Percentiles rank a stretch among this genome's conserved stretches.
phyloP scores from a whole-genome alignment of 345 rosid genomes.

The Conringia planisiliqua region DNA sequence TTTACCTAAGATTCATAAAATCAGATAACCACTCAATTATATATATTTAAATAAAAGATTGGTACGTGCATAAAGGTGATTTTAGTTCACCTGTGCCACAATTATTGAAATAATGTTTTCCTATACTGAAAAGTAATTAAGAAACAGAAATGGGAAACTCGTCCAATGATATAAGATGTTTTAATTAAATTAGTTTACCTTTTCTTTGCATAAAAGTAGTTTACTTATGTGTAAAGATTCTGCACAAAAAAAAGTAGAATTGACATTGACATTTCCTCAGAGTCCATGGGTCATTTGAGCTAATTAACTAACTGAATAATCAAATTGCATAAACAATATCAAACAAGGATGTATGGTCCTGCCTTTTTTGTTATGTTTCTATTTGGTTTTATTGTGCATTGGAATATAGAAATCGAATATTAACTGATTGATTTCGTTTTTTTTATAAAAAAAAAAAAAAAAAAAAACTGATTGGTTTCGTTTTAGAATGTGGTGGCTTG shows the following conservation, averaged over 20 bases:
- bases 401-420: neutral
- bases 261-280: slow-evolving; percentile 15
- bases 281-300: neutral
- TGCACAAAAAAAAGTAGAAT: neutral
- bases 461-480: no score
- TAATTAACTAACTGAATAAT: neutral
- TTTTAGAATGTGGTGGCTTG: neutral
- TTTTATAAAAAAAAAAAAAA: no score
- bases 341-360: neutral
- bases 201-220: neutral
- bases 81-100: slow-evolving; percentile 33
- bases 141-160: neutral
- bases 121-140: neutral
- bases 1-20: neutral
- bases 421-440: neutral
- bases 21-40: neutral
- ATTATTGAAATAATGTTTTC: neutral
- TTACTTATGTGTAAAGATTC: neutral
- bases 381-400: neutral
- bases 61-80: slow-evolving; percentile 6
- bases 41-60: neutral
- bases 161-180: neutral
- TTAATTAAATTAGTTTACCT: neutral
- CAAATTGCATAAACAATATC: slow-evolving; percentile 5
- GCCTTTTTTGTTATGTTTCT: neutral